A percentile compares a stretch with the other conserved stretches of the same genome.
phyloP scores from a whole-genome alignment of 768 basidiomycete species.

The Agrocybe praecox region DNA sequence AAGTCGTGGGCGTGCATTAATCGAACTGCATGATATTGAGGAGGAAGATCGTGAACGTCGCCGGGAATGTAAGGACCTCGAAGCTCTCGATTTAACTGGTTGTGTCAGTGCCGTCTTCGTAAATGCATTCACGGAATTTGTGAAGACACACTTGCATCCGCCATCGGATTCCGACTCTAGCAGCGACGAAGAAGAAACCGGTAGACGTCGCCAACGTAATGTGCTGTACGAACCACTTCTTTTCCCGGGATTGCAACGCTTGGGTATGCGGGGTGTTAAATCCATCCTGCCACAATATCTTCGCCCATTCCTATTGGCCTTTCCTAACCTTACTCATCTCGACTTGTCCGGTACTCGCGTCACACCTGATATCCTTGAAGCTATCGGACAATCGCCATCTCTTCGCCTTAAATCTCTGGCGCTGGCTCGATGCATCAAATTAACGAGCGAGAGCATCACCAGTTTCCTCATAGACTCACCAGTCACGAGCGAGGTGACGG shows the following conservation, averaged over 20 bases:
- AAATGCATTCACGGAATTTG: slow-evolving; percentile 83
- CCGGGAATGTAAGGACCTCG: slow-evolving; percentile 73
- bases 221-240: slow-evolving; percentile 52
- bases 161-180: slow-evolving; percentile 40
- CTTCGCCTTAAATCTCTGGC: slow-evolving; percentile 78
- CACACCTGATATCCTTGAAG: slow-evolving; percentile 71
- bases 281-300: slow-evolving; percentile 72
- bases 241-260: slow-evolving; percentile 74
- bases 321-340: slow-evolving; percentile 86
- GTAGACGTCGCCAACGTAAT: slow-evolving; percentile 32
- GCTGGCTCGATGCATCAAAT: slow-evolving; percentile 81
- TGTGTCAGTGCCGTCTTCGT: slow-evolving; percentile 93
- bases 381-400: slow-evolving; percentile 63
- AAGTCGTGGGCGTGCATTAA: slow-evolving; percentile 57
- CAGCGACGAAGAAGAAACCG: slow-evolving; percentile 44
- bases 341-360: slow-evolving; percentile 91
- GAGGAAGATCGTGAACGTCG: slow-evolving; percentile 79
- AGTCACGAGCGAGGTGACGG: slow-evolving; percentile 60
- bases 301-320: slow-evolving; percentile 74
- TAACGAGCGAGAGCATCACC: slow-evolving; percentile 79
- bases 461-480: slow-evolving; percentile 72
- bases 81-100: slow-evolving; percentile 92
- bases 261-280: slow-evolving; percentile 82
- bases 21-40: slow-evolving; percentile 61
- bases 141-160: slow-evolving; percentile 60